Evolutionary conservation across 768 basidiomycete species (phyloP).

Genomic region (Coprinopsis strossmayeri): DNA sequence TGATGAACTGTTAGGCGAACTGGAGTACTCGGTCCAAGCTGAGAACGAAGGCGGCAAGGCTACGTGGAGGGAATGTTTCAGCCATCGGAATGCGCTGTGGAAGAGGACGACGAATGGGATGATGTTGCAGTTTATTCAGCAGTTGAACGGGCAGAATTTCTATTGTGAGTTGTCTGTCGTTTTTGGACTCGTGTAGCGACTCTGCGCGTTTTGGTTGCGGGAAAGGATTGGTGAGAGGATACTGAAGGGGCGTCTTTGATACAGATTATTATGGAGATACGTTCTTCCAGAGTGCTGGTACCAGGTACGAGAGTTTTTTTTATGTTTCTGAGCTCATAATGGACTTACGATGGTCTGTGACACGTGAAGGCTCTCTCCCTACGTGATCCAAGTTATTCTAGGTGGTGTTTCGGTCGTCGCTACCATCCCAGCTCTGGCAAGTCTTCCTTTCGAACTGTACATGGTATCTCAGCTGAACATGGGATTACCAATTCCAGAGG

Average conservation of each 20-base stretch:
- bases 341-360: no score
- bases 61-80: conserved; percentile 76
- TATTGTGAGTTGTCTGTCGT: conserved; percentile 43
- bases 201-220: no score
- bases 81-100: conserved; percentile 58
- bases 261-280: conserved; percentile 75
- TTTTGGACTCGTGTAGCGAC: neutral
- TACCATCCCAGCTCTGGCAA: conserved; percentile 60
- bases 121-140: conserved; percentile 79
- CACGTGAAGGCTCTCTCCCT: conserved; percentile 47
- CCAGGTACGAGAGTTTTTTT: no score
- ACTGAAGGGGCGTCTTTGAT: neutral
- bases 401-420: conserved; percentile 71
- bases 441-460: conserved; percentile 13
- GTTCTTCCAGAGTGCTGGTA: conserved; percentile 73
- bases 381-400: conserved; percentile 69
- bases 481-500: conserved; percentile 20
- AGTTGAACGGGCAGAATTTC: conserved; percentile 77
- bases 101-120: conserved; percentile 74
- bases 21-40: conserved; percentile 55
- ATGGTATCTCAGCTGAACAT: neutral
- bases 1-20: conserved; percentile 53
- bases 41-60: conserved; percentile 81
- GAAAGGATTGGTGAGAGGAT: neutral
- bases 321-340: no score